Evolutionary conservation across 164 flowering plant species (phyloP).

Genomic region (Litsea cubeba): DNA sequence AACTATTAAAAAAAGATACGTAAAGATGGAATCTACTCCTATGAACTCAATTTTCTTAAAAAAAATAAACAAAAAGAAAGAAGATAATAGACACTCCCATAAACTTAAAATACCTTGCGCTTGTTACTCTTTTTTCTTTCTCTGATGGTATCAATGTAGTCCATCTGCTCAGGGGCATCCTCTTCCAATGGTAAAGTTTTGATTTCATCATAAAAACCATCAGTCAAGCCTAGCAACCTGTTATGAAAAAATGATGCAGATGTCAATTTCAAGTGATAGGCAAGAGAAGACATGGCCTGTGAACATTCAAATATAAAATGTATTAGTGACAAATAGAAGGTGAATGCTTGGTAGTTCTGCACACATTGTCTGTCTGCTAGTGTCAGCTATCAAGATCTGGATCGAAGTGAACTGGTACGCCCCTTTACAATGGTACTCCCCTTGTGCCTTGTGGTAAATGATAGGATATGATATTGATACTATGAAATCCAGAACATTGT

Average conservation of each 20-base stretch:
- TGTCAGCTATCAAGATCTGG: no score
- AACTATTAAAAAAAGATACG: neutral
- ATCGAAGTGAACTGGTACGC: no score
- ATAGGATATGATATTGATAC: no score
- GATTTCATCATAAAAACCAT: slow-evolving; percentile 65
- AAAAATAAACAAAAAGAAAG: no score
- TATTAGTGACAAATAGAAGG: no score
- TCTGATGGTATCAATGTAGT: slow-evolving; percentile 20
- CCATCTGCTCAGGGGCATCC: slow-evolving; percentile 23
- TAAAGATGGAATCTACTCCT: neutral
- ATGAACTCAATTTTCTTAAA: neutral
- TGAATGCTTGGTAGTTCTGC: no score
- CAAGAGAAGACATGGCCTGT: neutral
- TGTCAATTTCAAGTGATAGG: neutral
- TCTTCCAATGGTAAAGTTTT: slow-evolving; percentile 51
- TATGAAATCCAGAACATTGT: no score
- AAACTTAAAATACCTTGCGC: slow-evolving; percentile 52
- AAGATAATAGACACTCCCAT: neutral
- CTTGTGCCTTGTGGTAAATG: no score
- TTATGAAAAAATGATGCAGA: slow-evolving; percentile 1
- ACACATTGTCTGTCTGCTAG: no score
- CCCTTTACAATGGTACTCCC: no score
- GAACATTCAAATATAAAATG: neutral
- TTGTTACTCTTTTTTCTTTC: slow-evolving; percentile 43
- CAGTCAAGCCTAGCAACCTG: slow-evolving; percentile 73